phyloP scores from a whole-genome alignment of 495 filamentous ascomycete species.

The Lentithecium fluviatile region DNA sequence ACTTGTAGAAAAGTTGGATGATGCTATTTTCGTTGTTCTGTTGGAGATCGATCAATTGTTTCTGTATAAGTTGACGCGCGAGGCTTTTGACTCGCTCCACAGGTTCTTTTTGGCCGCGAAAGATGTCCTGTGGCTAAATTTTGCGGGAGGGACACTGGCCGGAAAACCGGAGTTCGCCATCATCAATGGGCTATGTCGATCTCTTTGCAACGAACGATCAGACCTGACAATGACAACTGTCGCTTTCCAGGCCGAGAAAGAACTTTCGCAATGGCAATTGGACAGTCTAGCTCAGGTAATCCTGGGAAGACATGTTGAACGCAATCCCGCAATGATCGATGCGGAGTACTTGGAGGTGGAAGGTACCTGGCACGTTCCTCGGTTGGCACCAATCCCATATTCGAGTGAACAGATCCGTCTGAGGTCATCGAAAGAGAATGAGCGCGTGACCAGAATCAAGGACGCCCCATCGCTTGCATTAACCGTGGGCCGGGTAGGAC shows the following conservation, averaged over 20 bases:
- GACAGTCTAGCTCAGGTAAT: conserved; percentile 1
- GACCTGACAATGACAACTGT: conserved; percentile 3
- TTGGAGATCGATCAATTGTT: not conserved
- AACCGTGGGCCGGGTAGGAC: not conserved
- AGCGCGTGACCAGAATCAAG: not conserved
- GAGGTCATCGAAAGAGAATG: conserved; percentile 7
- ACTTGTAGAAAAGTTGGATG: not conserved
- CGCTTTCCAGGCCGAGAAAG: not conserved
- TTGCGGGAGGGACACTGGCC: conserved; percentile 2
- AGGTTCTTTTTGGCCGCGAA: not conserved
- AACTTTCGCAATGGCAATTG: conserved; percentile 1
- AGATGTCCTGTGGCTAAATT: conserved; percentile 16
- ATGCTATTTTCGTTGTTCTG: not conserved
- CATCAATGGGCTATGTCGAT: conserved; percentile 15
- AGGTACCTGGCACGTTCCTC: conserved; percentile 5
- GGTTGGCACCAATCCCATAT: conserved; percentile 1
- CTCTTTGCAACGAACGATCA: conserved; percentile 18
- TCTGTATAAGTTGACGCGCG: not conserved
- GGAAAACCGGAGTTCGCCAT: conserved; percentile 2
- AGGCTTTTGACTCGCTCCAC: not conserved
- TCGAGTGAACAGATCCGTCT: conserved; percentile 6
- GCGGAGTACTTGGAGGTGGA: conserved; percentile 14
- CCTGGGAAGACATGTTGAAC: not conserved
- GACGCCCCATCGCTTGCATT: conserved; percentile 1
- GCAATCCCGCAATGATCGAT: conserved; percentile 4